Evolutionary conservation across 2,329 filamentous ascomycete species (phyloP).

Genomic region (Botrytis aclada): DNA sequence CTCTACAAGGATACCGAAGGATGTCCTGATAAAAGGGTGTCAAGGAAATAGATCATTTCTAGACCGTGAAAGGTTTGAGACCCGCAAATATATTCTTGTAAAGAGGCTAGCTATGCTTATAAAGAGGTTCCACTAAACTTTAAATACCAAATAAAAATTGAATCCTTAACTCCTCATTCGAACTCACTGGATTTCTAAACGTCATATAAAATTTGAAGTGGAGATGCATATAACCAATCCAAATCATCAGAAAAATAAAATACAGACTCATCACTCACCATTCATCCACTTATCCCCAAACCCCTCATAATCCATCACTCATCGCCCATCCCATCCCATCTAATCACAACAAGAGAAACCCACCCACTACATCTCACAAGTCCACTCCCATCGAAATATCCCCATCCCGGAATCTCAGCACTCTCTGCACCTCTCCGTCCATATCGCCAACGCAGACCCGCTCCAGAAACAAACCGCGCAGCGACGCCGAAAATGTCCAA

Average conservation of each 20-base stretch:
- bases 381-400: neutral
- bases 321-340: neutral
- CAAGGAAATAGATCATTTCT: neutral
- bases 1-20: neutral
- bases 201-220: neutral
- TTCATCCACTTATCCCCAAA: neutral
- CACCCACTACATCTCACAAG: neutral
- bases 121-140: neutral
- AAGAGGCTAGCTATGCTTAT: neutral
- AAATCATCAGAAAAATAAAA: neutral
- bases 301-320: no score
- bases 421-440: conserved; percentile 44
- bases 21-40: neutral
- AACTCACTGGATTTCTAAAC: neutral
- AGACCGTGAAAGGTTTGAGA: neutral
- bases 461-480: conserved; percentile 39
- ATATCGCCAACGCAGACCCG: conserved; percentile 42
- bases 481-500: conserved; percentile 21
- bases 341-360: neutral
- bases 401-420: conserved; percentile 22
- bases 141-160: neutral
- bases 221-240: neutral
- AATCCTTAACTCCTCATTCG: neutral
- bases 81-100: neutral
- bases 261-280: neutral